Evolutionary conservation across 768 basidiomycete species (phyloP), one percentile per base, ranked within the genome.

Genomic region (Stropharia rugosoannulata): DNA sequence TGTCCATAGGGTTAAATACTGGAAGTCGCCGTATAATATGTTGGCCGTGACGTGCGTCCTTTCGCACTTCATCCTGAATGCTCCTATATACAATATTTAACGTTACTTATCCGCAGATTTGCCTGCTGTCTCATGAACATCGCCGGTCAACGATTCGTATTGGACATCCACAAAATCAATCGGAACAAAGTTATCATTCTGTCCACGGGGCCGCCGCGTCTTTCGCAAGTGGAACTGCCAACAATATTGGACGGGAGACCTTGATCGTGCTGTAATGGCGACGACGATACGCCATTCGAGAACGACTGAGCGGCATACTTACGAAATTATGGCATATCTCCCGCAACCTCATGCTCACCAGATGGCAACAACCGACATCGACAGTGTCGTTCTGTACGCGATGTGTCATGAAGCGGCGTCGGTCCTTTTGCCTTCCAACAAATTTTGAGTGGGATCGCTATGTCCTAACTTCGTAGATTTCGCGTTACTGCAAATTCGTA

Each of bases 141-240:
- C 10, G 61, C 57, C 7, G 61, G 62, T 9, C 64, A 66, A 44
- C 51, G 61, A 13, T 58, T 64, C 41, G 64, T 66, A 27, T 43
- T 64, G 46, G 59, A 64, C 19, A 45, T 66, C 11, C 61, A 59
- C 35, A 32, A 35, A 11, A 50, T 56, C 29, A 60, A 42, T 37
- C 16, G 49, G 15, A 41, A 40, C 18, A 54, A 48, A 22, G 22
- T 12, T 41, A 19, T 6, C 6, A 41, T 41, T n/a, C 29, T 10
- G 29, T 32, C 29, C 29, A 41, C 18, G 40, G 40, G 40, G 40
- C n/a, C 15, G 15, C 40, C 40, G 12, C 40, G 8, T 19, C 40
- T 41, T 19, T 41, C 40, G 40, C 40, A 10, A 4, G 44, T 57
- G 29, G 19, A 29, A 4, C 36, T 51, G 27, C 56, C 44, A 8